Evolutionary conservation across 352 stramenopile species (phyloP).

Genomic region (Pythium rhizo-oryzae): DNA sequence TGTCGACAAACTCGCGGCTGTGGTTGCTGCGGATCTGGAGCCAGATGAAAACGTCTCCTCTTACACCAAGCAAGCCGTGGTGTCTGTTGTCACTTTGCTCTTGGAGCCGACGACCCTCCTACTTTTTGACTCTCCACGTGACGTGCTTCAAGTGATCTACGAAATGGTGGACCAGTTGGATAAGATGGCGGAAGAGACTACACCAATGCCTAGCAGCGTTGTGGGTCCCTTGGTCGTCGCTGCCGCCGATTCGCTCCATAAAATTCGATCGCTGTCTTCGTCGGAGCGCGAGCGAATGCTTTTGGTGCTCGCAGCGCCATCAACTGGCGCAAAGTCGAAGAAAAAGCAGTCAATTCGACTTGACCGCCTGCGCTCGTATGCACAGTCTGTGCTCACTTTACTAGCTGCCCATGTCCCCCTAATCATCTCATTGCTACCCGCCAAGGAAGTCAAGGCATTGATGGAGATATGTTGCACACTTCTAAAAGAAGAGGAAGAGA

Average conservation of each 20-base stretch:
- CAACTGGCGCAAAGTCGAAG: slow-evolving; percentile 7
- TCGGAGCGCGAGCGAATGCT: slow-evolving; percentile 17
- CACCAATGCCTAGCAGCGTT: background rate
- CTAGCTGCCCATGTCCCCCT: slow-evolving; percentile 7
- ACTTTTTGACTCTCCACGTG: slow-evolving; percentile 54
- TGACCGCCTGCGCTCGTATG: slow-evolving; percentile 45
- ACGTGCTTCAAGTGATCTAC: slow-evolving; percentile 47
- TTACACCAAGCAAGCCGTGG: slow-evolving; percentile 8
- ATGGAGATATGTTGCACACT: slow-evolving; percentile 42
- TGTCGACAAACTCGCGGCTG: slow-evolving; percentile 16
- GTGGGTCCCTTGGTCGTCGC: slow-evolving; percentile 2
- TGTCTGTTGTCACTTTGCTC: slow-evolving; percentile 12
- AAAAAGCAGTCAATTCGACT: slow-evolving; percentile 56
- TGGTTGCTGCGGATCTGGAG: slow-evolving; percentile 5
- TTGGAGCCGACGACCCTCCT: slow-evolving; percentile 57
- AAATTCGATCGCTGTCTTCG: slow-evolving; percentile 15
- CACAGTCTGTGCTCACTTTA: slow-evolving; percentile 41
- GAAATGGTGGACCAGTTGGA: slow-evolving; percentile 12
- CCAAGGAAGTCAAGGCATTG: background rate
- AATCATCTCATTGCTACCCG: background rate
- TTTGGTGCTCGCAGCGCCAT: background rate
- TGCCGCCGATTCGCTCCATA: slow-evolving; percentile 10
- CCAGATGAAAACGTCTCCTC: background rate
- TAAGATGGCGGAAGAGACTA: background rate
- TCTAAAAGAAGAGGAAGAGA: slow-evolving; percentile 76